phyloP scores from a whole-genome alignment of 2,329 filamentous ascomycete genomes.

The Cytospora piceicola region DNA sequence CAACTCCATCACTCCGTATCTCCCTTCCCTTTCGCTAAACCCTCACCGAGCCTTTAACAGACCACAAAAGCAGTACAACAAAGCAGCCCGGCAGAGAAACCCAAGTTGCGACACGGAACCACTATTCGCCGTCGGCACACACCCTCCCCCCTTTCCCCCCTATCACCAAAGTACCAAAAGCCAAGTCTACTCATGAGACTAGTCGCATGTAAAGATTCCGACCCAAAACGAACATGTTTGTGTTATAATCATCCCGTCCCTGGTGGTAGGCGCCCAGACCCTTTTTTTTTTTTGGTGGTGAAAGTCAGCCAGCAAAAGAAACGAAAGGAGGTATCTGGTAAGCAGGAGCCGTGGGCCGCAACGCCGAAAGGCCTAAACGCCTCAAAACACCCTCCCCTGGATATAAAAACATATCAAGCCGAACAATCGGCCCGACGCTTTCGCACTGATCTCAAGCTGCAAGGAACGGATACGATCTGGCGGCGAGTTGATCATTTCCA shows the following conservation, averaged over 20 bases:
- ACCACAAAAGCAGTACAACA: neutral
- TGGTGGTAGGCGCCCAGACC: neutral
- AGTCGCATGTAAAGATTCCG: neutral
- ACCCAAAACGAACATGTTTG: neutral
- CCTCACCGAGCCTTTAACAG: neutral
- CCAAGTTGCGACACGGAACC: neutral
- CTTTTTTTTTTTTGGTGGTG: neutral
- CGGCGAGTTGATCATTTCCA: neutral
- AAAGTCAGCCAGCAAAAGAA: slow-evolving; percentile 14
- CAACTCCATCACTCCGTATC: neutral
- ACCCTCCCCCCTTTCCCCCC: too few relatives aligned
- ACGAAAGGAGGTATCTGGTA: slow-evolving; percentile 26
- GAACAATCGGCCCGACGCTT: neutral
- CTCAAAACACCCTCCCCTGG: slow-evolving; percentile 21
- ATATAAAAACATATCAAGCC: slow-evolving; percentile 5
- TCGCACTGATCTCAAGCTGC: neutral
- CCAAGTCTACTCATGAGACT: neutral
- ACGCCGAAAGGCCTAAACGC: slow-evolving; percentile 29
- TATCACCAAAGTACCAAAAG: neutral
- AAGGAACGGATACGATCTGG: neutral
- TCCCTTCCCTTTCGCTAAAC: neutral
- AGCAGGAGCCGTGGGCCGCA: slow-evolving; percentile 24
- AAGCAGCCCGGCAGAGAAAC: too few relatives aligned
- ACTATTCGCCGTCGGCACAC: neutral
- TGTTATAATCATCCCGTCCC: neutral